These are phyloP conservation scores for Neostapfia colusana DNA, from an alignment of 176 grass and related monocot species.

Conservation along the genomic window DNA sequence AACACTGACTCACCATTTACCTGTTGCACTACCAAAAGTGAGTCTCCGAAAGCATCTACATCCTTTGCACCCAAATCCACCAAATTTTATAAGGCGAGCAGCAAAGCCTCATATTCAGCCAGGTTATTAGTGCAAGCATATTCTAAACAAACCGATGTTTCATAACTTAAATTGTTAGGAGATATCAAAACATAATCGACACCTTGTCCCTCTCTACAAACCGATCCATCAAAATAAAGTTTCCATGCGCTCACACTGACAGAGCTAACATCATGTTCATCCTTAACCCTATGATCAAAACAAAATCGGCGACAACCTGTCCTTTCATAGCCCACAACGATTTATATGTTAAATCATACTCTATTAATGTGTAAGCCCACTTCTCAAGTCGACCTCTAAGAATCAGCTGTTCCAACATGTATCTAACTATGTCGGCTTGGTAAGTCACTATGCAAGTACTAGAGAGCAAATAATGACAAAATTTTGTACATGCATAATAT, in stretches of 20 bases:
- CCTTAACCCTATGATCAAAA: no score
- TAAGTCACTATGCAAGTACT: no score
- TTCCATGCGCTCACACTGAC: not conserved
- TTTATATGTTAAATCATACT: no score
- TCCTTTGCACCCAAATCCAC: not conserved
- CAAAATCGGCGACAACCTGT: no score
- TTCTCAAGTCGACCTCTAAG: no score
- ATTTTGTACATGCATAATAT: no score
- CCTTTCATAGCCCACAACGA: no score
- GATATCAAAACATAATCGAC: not conserved
- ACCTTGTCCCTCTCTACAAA: not conserved
- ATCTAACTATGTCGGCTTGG: no score
- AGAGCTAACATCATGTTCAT: not conserved
- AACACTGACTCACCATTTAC: not conserved
- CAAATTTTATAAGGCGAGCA: not conserved
- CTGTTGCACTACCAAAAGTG: not conserved
- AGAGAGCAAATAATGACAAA: no score
- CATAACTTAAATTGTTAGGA: not conserved
- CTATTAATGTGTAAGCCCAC: no score
- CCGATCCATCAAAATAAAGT: not conserved
- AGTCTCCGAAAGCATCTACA: not conserved
- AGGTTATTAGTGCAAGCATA: not conserved
- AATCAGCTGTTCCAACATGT: no score
- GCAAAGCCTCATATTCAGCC: not conserved
- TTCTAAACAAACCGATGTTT: not conserved